Base-by-base conservation (phyloP, 179 eudicot genomes). In the Amaranthus tricolor region DNA sequence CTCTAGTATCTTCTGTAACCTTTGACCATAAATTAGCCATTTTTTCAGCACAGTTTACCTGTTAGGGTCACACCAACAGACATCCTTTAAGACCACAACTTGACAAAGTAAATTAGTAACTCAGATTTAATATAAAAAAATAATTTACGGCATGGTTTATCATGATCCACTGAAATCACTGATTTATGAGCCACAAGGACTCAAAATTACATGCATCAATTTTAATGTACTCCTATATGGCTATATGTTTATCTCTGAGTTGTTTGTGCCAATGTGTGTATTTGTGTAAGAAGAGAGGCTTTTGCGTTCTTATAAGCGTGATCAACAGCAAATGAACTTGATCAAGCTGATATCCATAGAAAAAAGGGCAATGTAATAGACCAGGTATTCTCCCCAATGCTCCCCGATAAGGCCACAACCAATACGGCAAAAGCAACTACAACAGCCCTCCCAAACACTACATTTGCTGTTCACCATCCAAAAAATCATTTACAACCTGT, bases 11-110 rank as follows among this genome's bases (percentile, higher is more conserved):
- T 81, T 89, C 93, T 51, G 87, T 93, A 72, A 89, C 89, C 74
- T 82, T 88, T 15, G 88, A 68, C 99, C 99, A 95, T 79, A 90
- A 88, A 74, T 73, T 79, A 54, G 87, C 90, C 81, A 93, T 86
- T 82, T 89, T 95, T 84, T 93, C 96, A 9, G 83, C 83, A 66
- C 88, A 95, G 72, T 75, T 71, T 54, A 89, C 96, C 99, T 95
- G 89, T 62, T 77, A 57, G 68, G 76, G 60, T 20, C 74, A 74
- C 20, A 43, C 19, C 24, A 73, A 70, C 24, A 77, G 54, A 66
- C 31, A 61, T 20, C 66, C 21, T 67, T 17, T 57, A 14, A 53
- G 50, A 57, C 9, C 53, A 56, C 17, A 14, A 66, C 75, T 74
- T 56, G 13, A 43, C 68, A 64, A 49, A 40, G 55, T 7, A 52